Evolutionary conservation across 805 yeast species (phyloP).

Genomic region (Saturnispora gosingensis): DNA sequence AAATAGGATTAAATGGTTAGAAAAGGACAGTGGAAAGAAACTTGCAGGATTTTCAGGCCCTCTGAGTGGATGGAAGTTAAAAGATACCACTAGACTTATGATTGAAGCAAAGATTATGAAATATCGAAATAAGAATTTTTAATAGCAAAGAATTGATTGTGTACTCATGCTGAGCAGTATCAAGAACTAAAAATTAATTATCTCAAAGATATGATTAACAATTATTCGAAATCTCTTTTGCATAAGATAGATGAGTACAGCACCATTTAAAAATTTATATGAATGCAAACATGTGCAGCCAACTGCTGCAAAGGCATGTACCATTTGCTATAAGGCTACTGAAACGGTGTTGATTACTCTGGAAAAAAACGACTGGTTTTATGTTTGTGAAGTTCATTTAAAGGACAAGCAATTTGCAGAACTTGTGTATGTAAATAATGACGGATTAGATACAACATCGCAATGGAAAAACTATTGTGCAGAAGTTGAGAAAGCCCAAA

Average conservation of each 20-base stretch:
- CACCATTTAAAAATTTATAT: constrained; percentile 29
- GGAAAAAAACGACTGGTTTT: constrained; percentile 42
- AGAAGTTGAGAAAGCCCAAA: constrained; percentile 20
- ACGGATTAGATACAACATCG: constrained; percentile 11
- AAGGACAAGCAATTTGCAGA: constrained; percentile 36
- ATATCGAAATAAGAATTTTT: neutral
- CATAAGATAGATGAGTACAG: neutral
- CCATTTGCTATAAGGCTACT: constrained; percentile 42
- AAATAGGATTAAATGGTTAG: constrained; percentile 21
- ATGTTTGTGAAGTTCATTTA: constrained; percentile 40
- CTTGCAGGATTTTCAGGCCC: neutral
- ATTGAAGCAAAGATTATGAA: neutral
- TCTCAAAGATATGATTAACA: neutral
- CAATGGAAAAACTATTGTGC: constrained; percentile 18
- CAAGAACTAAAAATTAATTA: neutral
- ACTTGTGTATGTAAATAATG: constrained; percentile 28
- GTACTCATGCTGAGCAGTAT: neutral
- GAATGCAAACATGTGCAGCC: constrained; percentile 34
- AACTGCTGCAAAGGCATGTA: constrained; percentile 36
- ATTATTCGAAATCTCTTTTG: neutral
- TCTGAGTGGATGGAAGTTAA: constrained; percentile 10
- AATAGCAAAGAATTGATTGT: neutral
- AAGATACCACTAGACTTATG: constrained; percentile 4
- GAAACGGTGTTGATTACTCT: constrained; percentile 35
- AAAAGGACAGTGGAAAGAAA: constrained; percentile 12